Evolutionary conservation across 768 basidiomycete species (phyloP).

Genomic region (Naganishia antarctica): DNA sequence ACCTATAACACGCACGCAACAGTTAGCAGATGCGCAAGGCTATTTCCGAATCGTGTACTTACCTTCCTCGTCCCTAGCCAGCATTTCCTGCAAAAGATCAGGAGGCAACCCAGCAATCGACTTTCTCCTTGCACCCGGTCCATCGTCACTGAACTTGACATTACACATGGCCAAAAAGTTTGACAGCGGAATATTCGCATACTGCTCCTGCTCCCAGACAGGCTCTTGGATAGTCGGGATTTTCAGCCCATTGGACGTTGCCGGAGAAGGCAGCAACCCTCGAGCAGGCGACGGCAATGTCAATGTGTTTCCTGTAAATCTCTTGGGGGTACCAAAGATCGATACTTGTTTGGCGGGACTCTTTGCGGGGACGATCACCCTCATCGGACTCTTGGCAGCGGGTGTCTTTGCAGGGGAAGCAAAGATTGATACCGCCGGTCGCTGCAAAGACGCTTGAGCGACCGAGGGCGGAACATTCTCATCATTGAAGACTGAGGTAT

Average conservation of each 20-base stretch:
- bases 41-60: not conserved
- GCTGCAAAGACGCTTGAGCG: not conserved
- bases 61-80: constrained; percentile 19
- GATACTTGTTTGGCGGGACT: constrained; percentile 10
- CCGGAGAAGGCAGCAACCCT: constrained; percentile 6
- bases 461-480: not conserved
- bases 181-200: constrained; percentile 38
- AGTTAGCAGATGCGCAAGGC: not conserved
- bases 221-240: constrained; percentile 13
- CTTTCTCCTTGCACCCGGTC: constrained; percentile 39
- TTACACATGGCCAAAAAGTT: constrained; percentile 50
- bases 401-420: constrained; percentile 11
- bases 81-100: constrained; percentile 23
- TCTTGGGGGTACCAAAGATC: constrained; percentile 20
- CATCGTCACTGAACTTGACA: constrained; percentile 46
- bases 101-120: constrained; percentile 40
- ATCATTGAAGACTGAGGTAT: constrained; percentile 5
- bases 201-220: constrained; percentile 25
- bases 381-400: constrained; percentile 8
- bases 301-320: constrained; percentile 12
- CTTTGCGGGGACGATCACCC: constrained; percentile 9
- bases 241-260: not conserved
- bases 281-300: constrained; percentile 24
- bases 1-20: constrained; percentile 5
- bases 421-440: not conserved